Conservation (phyloP, 352 stramenopile species). For the Aphanomyces astaci region DNA sequence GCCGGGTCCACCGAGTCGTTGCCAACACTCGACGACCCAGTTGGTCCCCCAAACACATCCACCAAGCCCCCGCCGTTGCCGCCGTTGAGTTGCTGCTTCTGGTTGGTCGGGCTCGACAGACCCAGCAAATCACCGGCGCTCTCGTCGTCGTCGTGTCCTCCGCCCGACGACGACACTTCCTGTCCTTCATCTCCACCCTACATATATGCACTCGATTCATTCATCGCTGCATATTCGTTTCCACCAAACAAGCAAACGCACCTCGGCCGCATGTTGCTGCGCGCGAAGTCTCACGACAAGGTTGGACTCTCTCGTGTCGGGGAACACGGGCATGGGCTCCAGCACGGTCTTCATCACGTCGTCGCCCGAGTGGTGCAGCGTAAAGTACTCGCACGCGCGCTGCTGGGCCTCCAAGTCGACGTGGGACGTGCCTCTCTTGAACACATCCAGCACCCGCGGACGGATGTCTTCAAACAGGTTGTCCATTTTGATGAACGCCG, state of each 20-base stretch:
- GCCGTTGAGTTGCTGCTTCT: neutral
- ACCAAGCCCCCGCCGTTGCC: slow-evolving; percentile 32
- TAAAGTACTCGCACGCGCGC: slow-evolving; percentile 93
- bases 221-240: too few relatives aligned
- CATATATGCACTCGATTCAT: too few relatives aligned
- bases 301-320: slow-evolving; percentile 78
- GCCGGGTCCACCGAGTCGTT: slow-evolving; percentile 35
- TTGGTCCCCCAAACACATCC: slow-evolving; percentile 40
- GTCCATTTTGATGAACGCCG: slow-evolving; percentile 95
- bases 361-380: slow-evolving; percentile 75
- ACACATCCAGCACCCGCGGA: slow-evolving; percentile 84
- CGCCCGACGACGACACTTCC: too few relatives aligned
- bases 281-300: slow-evolving; percentile 62
- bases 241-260: too few relatives aligned
- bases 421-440: slow-evolving; percentile 89
- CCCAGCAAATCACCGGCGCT: slow-evolving; percentile 12
- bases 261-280: slow-evolving; percentile 44
- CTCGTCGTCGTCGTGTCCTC: slow-evolving; percentile 3
- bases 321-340: slow-evolving; percentile 96
- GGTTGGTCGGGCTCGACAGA: slow-evolving; percentile 39
- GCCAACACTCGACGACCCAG: too few relatives aligned
- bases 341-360: slow-evolving; percentile 92
- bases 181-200: too few relatives aligned
- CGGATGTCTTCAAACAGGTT: slow-evolving; percentile 79
- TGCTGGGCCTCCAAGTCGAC: slow-evolving; percentile 98